phyloP scores from a whole-genome alignment of 345 rosid genomes.

The Hypericum perforatum region DNA sequence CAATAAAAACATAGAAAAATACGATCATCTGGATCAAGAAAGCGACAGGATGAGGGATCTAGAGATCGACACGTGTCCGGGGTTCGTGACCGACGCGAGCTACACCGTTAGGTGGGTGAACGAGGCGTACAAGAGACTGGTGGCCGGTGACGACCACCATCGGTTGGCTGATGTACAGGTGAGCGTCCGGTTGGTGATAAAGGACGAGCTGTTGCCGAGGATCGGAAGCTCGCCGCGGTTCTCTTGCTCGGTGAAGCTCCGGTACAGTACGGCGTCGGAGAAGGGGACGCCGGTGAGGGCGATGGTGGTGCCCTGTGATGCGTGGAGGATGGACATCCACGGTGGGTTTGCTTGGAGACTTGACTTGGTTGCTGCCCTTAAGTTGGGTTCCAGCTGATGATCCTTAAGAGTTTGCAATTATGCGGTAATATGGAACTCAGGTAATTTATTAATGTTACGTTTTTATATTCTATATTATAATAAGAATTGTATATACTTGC shows the following conservation, averaged over 20 bases:
- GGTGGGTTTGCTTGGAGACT: slow-evolving; percentile 46
- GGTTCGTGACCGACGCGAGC: slow-evolving; percentile 45
- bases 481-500: no score
- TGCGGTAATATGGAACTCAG: no score
- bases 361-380: no score
- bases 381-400: no score
- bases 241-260: slow-evolving; percentile 54
- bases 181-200: slow-evolving; percentile 38
- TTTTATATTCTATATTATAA: no score
- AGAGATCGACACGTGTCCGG: slow-evolving; percentile 61
- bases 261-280: slow-evolving; percentile 34
- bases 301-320: slow-evolving; percentile 58
- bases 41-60: slow-evolving; percentile 37
- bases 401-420: no score
- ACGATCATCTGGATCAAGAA: slow-evolving; percentile 9
- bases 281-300: slow-evolving; percentile 24
- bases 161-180: slow-evolving; percentile 3
- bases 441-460: no score
- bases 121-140: slow-evolving; percentile 46
- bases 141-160: slow-evolving; percentile 1
- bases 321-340: slow-evolving; percentile 47
- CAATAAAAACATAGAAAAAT: no score
- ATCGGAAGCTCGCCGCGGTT: slow-evolving; percentile 22
- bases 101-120: slow-evolving; percentile 54
- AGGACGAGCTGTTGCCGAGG: slow-evolving; percentile 30